Percentiles rank a stretch among this genome's conserved stretches.
These are phyloP conservation scores for Colletotrichum coccodes DNA, from an alignment of 2,329 filamentous ascomycete genomes.

Conservation along the genomic window DNA sequence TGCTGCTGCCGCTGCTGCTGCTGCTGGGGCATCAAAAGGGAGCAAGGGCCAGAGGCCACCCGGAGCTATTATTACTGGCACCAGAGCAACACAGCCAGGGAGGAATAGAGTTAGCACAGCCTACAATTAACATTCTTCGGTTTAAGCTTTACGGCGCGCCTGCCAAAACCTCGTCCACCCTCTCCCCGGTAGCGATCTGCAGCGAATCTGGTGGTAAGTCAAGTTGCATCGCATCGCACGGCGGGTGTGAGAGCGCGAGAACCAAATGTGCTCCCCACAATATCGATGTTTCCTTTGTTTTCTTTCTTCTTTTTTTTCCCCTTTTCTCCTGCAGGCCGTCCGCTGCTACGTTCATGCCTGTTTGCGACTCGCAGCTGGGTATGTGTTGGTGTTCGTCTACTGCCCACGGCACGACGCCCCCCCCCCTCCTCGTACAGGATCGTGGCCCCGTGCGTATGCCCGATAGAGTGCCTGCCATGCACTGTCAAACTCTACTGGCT, in stretches of 20 bases:
- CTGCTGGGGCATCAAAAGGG: not conserved
- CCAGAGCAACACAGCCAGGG: not conserved
- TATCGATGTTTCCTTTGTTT: not conserved
- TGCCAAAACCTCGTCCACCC: slow-evolving; percentile 10
- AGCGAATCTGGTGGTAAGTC: not conserved
- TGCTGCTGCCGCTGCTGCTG: not conserved
- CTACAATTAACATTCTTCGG: not conserved
- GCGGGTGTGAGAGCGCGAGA: not conserved
- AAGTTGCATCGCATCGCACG: not conserved
- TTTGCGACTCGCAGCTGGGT: not conserved
- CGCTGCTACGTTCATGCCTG: not conserved
- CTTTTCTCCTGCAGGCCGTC: too few relatives aligned
- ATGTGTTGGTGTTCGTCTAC: not conserved
- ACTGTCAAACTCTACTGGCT: slow-evolving; percentile 13
- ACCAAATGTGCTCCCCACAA: not conserved
- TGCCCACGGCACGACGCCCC: not conserved
- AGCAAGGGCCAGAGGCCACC: not conserved
- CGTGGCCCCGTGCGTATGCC: not conserved
- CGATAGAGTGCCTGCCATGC: slow-evolving; percentile 9
- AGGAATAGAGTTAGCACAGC: slow-evolving; percentile 10
- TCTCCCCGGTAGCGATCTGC: slow-evolving; percentile 9
- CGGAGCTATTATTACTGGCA: not conserved
- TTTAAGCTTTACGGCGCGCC: slow-evolving; percentile 15
- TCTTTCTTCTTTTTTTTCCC: not conserved
- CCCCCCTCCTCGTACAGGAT: not conserved